A percentile compares a stretch with the other conserved stretches of the same genome.
phyloP scores from a whole-genome alignment of 2,329 filamentous ascomycete species.

The Colletotrichum shisoi region DNA sequence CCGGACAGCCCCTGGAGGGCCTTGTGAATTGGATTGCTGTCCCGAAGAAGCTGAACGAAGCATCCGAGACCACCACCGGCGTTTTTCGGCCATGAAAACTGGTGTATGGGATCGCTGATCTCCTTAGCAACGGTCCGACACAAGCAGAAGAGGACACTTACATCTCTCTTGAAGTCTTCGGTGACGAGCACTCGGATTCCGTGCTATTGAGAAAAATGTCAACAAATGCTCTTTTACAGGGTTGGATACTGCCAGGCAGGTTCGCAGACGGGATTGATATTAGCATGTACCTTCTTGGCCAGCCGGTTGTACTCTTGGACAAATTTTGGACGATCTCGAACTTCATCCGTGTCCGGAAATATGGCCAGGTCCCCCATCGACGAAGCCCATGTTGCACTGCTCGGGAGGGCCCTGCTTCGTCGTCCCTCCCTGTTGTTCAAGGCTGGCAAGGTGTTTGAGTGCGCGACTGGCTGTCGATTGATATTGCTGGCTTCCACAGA shows the following conservation, averaged over 20 bases:
- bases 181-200: conserved; percentile 56
- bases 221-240: not conserved
- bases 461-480: conserved; percentile 1
- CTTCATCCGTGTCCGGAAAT: conserved; percentile 58
- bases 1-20: conserved; percentile 42
- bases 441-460: conserved; percentile 40
- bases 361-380: conserved; percentile 60
- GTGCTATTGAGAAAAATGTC: conserved; percentile 52
- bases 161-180: conserved; percentile 46
- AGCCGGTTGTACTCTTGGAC: conserved; percentile 68
- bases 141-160: conserved; percentile 1
- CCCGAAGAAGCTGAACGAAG: conserved; percentile 43
- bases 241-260: not conserved
- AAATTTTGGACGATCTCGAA: conserved; percentile 58
- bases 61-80: conserved; percentile 52
- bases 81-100: conserved; percentile 43
- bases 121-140: not conserved
- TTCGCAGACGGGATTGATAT: not conserved
- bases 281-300: conserved; percentile 60
- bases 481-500: not conserved
- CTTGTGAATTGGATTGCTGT: conserved; percentile 12
- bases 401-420: conserved; percentile 45
- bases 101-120: conserved; percentile 22
- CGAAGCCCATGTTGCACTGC: conserved; percentile 66
- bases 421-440: conserved; percentile 35